Base-by-base conservation (phyloP, 306 rosid genomes). In the Vicia villosa region DNA sequence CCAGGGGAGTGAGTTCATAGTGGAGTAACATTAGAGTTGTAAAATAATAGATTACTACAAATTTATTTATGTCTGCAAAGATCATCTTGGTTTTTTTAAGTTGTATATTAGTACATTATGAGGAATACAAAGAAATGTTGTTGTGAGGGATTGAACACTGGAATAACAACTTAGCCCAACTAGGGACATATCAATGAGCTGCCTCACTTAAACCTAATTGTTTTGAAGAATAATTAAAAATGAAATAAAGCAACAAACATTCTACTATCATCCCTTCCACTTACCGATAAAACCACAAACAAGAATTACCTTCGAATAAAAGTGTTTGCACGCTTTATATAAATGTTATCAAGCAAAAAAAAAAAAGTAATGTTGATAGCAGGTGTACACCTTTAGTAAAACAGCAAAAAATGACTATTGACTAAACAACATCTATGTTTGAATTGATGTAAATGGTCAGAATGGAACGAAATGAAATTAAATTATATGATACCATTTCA, bases 311-410 rank as follows among this genome's bases (percentile, higher is more conserved):
- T 36, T 37, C 36, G 2, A 30, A 50, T 12, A 4, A 30, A 61
- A 47, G 10, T 30, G 10, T 8, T 19, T n/a, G 28, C 46, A 70
- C 22, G 41, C 7, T 40, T 50, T 57, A 37, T 10, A 12, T 8
- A 64, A 45, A 70, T 11, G 15, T 14, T 22, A 24, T 16, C 36
- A 63, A 21, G 21, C 59, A 78, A 82, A 82, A 63, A 65, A 82
- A 63, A 65, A 4, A 9, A 71, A 13, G 30, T 42, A 74, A 64
- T 12, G 46, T 28, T 0, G 14, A 69, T 21, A 46, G 63, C 43
- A 17, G 52, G 14, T 1, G 10, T 4, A 17, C 3, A 13, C 8
- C 45, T 38, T 17, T 8, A 3, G 0, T 1, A 43, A 62, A 67
- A 8, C 57, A 24, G 41, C 24, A 52, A 64, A 63, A 54, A 15